Evolutionary conservation across 176 grass and related monocot genomes (phyloP), one percentile per base, ranked within the genome.

Genomic region (Pontederia paniculata): DNA sequence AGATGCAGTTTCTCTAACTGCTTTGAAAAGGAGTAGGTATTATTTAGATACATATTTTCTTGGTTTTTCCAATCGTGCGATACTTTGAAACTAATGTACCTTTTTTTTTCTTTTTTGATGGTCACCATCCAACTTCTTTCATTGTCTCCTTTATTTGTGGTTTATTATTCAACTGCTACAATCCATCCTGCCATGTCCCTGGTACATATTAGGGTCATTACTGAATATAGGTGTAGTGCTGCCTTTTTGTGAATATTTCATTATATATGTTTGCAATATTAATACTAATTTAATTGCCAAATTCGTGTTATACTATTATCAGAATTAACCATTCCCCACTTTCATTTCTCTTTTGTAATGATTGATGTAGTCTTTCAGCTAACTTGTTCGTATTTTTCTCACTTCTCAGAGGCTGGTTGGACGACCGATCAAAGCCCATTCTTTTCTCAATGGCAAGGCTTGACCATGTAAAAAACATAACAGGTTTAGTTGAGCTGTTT

Each of bases 381-480:
- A 12, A 58, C 56, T 41, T 23, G 6, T 57, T 13, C 16, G 16
- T 10, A 51, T 50, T 12, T 16, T 44, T 51, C 9, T 20, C 37
- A 3, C 60, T 52, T 61, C 21, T 65, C 78, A 98, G 93, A 74
- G 93, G 93, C 51, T 67, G 70, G 74, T 56, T 98, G 66, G 86
- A 91, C 77, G 93, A 98, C 48, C 77, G 42, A 56, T 77, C 86
- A 15, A 98, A 98, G 61, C 86, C 93, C 47, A 98, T 98, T 52
- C 69, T 98, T 50, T 98, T 98, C 73, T 98, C 93, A 21, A 98
- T 98, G 93, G 93, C 93, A 77, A 86, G 86, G 66, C 83, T 91
- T 50, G 87, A 98, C 63, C 58, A 57, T 31, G 93, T 98, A 61
- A 98, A 98, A 58, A 98, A 98, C 69, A 98, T 98, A 73, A 91